Conservation (phyloP, 257 asterid genomes). For the Primulina huaijiensis region DNA sequence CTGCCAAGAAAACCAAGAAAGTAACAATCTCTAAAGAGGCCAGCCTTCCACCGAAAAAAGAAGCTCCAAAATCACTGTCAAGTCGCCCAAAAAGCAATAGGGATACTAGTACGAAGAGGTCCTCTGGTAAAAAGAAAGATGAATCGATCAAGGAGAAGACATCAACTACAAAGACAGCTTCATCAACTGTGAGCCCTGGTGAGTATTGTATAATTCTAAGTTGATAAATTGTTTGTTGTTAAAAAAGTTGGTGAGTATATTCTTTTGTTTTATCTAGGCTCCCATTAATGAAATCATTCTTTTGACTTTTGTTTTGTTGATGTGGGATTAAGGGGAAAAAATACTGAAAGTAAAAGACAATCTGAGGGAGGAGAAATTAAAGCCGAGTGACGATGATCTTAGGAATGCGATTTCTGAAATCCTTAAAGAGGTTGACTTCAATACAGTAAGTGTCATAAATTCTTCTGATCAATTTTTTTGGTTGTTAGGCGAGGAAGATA, state of each 20-base stretch:
- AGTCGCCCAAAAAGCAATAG: conserved; percentile 40
- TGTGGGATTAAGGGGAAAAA: conserved; percentile 43
- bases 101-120: conserved; percentile 44
- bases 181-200: conserved; percentile 60
- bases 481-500: neutral
- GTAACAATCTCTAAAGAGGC: conserved; percentile 39
- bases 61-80: conserved; percentile 48
- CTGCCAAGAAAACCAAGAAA: conserved; percentile 50
- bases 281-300: neutral
- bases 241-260: neutral
- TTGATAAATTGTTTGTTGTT: conserved; percentile 3
- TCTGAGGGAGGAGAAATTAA: conserved; percentile 36
- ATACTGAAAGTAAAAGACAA: conserved; percentile 43
- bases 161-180: conserved; percentile 49
- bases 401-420: conserved; percentile 39
- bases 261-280: neutral
- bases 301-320: conserved; percentile 16
- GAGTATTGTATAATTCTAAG: conserved; percentile 19
- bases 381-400: conserved; percentile 53
- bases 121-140: conserved; percentile 57
- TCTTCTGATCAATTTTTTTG: conserved; percentile 17
- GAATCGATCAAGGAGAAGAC: conserved; percentile 49
- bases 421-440: conserved; percentile 65
- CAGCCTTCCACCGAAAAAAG: conserved; percentile 51
- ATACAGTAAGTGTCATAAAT: conserved; percentile 44